A percentile compares a stretch with the other conserved stretches of the same genome.
Evolutionary conservation across 148 eudicot species (phyloP).

Genomic region (Cornus kousa): DNA sequence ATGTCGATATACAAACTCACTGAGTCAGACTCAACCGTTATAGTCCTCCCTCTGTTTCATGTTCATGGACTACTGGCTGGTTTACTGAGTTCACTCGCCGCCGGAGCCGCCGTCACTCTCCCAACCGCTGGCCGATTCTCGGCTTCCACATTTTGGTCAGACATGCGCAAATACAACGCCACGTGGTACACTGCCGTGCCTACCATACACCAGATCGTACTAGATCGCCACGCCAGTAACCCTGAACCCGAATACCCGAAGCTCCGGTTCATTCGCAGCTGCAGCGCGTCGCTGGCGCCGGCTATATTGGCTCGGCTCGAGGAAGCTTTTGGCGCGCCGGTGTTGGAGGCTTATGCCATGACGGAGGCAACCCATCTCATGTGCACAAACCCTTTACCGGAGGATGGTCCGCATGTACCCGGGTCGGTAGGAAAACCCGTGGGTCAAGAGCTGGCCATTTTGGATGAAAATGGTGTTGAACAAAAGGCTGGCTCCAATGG

Average conservation of each 20-base stretch:
- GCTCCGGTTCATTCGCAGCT: slow-evolving; percentile 86
- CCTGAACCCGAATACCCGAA: slow-evolving; percentile 69
- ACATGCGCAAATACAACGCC: slow-evolving; percentile 63
- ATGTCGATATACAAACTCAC: slow-evolving; percentile 63
- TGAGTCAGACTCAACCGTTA: slow-evolving; percentile 80
- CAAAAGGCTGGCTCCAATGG: slow-evolving; percentile 61
- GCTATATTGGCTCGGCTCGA: slow-evolving; percentile 58
- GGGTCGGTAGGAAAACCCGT: slow-evolving; percentile 89
- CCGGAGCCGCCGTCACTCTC: slow-evolving; percentile 74
- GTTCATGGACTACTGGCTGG: slow-evolving; percentile 81
- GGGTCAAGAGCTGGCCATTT: slow-evolving; percentile 81
- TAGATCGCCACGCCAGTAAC: slow-evolving; percentile 59
- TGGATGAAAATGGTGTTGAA: slow-evolving; percentile 64
- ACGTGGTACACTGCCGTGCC: slow-evolving; percentile 99
- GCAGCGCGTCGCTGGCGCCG: slow-evolving; percentile 88
- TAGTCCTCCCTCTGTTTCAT: slow-evolving; percentile 86
- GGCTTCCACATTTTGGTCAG: slow-evolving; percentile 81
- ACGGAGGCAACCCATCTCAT: slow-evolving; percentile 90
- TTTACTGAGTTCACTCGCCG: slow-evolving; percentile 67
- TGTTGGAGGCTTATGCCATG: slow-evolving; percentile 95
- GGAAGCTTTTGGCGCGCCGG: slow-evolving; percentile 82
- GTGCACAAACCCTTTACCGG: slow-evolving; percentile 85
- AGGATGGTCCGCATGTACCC: slow-evolving; percentile 67
- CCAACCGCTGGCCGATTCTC: slow-evolving; percentile 89
- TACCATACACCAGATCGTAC: slow-evolving; percentile 83